phyloP scores from a whole-genome alignment of 352 stramenopile genomes.

The Pythium vanterpoolii region DNA sequence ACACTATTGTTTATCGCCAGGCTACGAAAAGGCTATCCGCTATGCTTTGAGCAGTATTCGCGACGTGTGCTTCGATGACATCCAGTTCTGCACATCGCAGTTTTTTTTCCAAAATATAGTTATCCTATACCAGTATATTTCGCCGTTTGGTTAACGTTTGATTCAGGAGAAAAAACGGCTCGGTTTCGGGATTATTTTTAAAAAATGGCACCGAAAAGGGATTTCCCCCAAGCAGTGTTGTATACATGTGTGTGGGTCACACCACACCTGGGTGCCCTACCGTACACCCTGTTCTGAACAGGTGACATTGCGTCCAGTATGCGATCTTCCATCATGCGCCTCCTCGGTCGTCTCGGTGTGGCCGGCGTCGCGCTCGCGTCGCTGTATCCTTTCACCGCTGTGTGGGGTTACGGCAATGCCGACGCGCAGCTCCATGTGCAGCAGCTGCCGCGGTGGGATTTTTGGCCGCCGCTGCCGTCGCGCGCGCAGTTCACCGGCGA shows the following conservation, averaged over 20 bases:
- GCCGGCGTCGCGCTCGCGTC: neutral
- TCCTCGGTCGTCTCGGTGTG: neutral
- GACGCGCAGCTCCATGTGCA: neutral
- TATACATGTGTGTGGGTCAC: constrained; percentile 4
- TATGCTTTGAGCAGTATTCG: too few relatives aligned
- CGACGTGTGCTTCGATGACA: too few relatives aligned
- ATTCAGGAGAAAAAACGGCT: too few relatives aligned
- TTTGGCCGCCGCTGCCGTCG: constrained; percentile 48
- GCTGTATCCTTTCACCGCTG: neutral
- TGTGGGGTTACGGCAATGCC: neutral
- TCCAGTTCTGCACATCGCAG: too few relatives aligned
- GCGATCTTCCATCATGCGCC: neutral
- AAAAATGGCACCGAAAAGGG: too few relatives aligned
- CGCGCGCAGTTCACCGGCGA: constrained; percentile 50
- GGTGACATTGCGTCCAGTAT: neutral
- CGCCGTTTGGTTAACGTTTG: too few relatives aligned
- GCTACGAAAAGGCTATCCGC: too few relatives aligned
- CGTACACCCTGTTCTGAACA: neutral
- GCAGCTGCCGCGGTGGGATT: constrained; percentile 50
- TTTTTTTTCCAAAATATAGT: too few relatives aligned
- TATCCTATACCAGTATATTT: too few relatives aligned
- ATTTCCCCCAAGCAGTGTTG: too few relatives aligned
- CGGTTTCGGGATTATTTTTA: too few relatives aligned
- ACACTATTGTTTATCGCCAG: too few relatives aligned
- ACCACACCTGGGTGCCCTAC: neutral